A percentile compares a stretch with the other conserved stretches of the same genome.
Evolutionary conservation across 495 filamentous ascomycete genomes (phyloP).

Genomic region (Aspergillus sclerotioniger): DNA sequence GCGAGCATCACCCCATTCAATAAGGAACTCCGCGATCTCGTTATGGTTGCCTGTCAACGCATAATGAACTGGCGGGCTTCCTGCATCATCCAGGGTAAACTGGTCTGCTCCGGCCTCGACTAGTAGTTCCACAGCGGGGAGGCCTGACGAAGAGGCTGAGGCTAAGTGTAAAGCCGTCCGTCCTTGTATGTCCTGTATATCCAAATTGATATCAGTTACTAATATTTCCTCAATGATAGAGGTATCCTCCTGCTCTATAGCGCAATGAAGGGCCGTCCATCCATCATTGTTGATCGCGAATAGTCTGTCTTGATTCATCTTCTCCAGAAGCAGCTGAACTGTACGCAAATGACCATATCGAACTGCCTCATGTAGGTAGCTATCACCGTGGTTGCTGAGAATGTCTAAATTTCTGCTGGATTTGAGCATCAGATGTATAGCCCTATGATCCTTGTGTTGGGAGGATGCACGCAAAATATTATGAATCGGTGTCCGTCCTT

Average conservation of each 20-base stretch:
- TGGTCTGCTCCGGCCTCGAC: not conserved
- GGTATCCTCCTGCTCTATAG: too few relatives aligned
- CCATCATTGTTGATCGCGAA: not conserved
- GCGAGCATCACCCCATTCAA: not conserved
- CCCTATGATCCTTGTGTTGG: not conserved
- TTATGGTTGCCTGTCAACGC: not conserved
- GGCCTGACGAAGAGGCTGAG: not conserved
- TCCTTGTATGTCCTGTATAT: not conserved
- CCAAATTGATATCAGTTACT: not conserved
- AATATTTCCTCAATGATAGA: not conserved
- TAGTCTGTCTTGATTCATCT: not conserved
- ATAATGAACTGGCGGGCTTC: not conserved
- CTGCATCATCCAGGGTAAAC: not conserved
- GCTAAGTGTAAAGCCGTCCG: not conserved
- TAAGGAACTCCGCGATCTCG: not conserved
- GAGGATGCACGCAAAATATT: not conserved
- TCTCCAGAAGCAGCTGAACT: not conserved
- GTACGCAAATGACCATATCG: not conserved
- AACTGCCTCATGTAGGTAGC: not conserved
- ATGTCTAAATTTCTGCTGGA: conserved; percentile 1
- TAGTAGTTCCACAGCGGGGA: not conserved
- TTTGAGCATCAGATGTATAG: not conserved
- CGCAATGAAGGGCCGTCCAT: not conserved
- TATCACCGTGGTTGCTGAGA: not conserved
- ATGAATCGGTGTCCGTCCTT: not conserved